Base-by-base conservation (phyloP, 78 protist genomes). In the Mastigamoeba balamuthi region DNA sequence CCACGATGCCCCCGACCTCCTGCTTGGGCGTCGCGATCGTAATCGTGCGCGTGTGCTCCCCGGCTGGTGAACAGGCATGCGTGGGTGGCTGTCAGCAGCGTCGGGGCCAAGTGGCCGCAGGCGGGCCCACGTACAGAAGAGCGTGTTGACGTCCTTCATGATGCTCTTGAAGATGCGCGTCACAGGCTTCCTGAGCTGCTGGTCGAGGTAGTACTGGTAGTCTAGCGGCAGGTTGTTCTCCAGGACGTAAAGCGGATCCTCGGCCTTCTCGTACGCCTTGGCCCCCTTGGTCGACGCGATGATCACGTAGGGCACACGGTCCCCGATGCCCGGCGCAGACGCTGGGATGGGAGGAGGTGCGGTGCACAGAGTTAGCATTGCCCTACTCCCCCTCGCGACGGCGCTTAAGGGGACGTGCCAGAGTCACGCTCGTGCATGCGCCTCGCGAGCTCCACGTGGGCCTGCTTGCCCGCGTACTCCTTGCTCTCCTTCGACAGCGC, bases 291-390 rank as follows among this genome's bases (percentile, higher is more conserved):
- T 69, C 6, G 83, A 98, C 65, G 87, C 89, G 72, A 95, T 81
- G 40, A 99, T 85, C 6, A 99, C 99, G 75, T 95, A 99, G 9
- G 99, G 96, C 28, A 99, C 96, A 42, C 99, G 96, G 77, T 98
- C 99, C 33, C 99, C 99, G 37, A 99, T 66, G 25, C 40, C 38
- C 8, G 99, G 99, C 0, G 99, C 99, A 1, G 85, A 70, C 2
- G 85, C 80, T 8, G 85, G 90, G n/a, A n/a, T n/a, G n/a, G n/a
- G n/a, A n/a, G 29, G 6, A 28, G 66, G 9, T 1, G 66, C n/a
- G 23, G 66, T 5, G 37, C 6, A 35, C 4, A 4, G 27, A 27
- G 36, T 1, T 6, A 5, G 41, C 10, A 39, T 4, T 39, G 41
- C 10, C 41, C 2, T 4, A 39, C 41, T n/a, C n/a, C n/a, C n/a